phyloP scores from a whole-genome alignment of 176 grass and related monocot genomes.

The Bothriochloa decipiens region DNA sequence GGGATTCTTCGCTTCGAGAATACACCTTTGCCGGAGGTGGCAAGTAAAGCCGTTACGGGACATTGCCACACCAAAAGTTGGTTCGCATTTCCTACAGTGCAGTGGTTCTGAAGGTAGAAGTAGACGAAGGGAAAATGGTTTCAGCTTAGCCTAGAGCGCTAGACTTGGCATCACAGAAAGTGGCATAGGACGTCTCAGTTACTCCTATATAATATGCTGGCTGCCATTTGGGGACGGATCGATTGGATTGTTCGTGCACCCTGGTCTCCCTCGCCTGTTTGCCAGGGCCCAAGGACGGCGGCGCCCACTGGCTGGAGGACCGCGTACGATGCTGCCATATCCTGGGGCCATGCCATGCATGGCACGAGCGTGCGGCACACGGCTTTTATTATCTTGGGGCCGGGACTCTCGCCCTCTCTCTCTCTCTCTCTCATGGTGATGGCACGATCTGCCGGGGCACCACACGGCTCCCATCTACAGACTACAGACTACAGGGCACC shows the following conservation, averaged over 20 bases:
- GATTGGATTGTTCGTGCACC: too few species aligned
- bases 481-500: not conserved
- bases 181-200: not conserved
- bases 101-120: too few species aligned
- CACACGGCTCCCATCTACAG: not conserved
- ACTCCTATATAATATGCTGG: too few species aligned
- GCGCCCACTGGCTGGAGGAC: not conserved
- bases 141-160: not conserved
- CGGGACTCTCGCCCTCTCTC: too few species aligned
- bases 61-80: not conserved
- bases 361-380: conserved; percentile 17
- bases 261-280: not conserved
- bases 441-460: not conserved
- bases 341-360: not conserved
- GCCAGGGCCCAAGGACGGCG: not conserved
- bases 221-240: too few species aligned
- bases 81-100: too few species aligned
- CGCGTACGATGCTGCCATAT: not conserved
- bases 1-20: conserved; percentile 17
- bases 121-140: not conserved
- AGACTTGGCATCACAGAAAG: not conserved
- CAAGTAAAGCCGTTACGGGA: not conserved
- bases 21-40: too few species aligned
- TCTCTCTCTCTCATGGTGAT: too few species aligned
- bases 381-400: not conserved